Conservation (phyloP, 2,329 filamentous ascomycete genomes). For the Colletotrichum sp. region DNA sequence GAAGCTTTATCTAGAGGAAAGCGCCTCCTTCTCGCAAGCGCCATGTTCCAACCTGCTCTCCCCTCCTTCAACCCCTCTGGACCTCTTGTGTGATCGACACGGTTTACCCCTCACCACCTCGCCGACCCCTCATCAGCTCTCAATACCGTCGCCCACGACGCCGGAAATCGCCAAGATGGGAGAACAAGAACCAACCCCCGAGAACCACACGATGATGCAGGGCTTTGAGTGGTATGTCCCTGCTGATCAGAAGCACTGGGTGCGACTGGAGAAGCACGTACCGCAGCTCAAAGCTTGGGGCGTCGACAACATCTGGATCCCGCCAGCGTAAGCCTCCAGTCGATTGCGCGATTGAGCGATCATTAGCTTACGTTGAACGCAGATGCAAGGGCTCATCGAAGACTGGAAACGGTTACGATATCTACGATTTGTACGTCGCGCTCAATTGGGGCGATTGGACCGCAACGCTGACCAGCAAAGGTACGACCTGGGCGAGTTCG, state of each 20-base stretch:
- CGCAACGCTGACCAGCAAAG: slow-evolving; percentile 6
- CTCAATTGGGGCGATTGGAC: neutral
- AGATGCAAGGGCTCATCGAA: slow-evolving; percentile 69
- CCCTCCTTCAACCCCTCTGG: neutral
- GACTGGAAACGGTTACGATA: slow-evolving; percentile 71
- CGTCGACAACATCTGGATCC: slow-evolving; percentile 71
- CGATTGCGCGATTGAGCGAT: neutral
- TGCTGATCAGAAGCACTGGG: slow-evolving; percentile 67
- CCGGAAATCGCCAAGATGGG: slow-evolving; percentile 1
- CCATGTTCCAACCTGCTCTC: neutral
- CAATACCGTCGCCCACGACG: neutral
- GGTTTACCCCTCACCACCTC: neutral
- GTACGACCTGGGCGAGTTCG: slow-evolving; percentile 74
- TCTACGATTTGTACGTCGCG: slow-evolving; percentile 65
- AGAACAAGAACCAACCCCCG: slow-evolving; percentile 31
- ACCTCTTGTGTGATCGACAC: neutral
- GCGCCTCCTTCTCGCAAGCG: neutral
- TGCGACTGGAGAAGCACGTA: slow-evolving; percentile 60
- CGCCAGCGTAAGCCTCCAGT: slow-evolving; percentile 53
- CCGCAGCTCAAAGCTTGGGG: slow-evolving; percentile 65
- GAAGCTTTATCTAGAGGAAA: neutral
- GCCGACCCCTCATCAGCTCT: neutral
- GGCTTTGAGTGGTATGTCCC: slow-evolving; percentile 78
- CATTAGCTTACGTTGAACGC: neutral
- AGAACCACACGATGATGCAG: slow-evolving; percentile 68